Evolutionary conservation across 306 rosid species (phyloP).

Genomic region (Luffa acutangula): DNA sequence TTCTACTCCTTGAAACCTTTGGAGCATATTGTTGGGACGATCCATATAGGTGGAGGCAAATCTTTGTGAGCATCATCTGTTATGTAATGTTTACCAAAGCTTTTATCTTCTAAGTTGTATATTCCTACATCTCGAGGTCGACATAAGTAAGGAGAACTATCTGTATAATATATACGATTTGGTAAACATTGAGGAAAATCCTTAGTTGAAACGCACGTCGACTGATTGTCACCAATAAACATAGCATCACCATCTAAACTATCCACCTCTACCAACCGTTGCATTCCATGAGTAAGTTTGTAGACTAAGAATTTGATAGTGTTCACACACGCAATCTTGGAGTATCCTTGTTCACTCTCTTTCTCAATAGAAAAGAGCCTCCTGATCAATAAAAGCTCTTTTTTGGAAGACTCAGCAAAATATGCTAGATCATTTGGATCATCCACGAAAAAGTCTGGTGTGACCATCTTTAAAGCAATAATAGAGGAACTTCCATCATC

Average conservation of each 20-base stretch:
- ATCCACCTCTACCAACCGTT: background rate
- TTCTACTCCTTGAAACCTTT: too few species aligned
- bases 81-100: too few species aligned
- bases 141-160: background rate
- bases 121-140: too few species aligned
- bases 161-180: background rate
- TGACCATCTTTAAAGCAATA: background rate
- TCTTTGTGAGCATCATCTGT: too few species aligned
- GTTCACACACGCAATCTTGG: too few species aligned
- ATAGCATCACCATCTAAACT: background rate
- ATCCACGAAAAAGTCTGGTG: rapidly evolving
- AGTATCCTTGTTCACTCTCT: background rate
- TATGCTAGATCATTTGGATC: background rate
- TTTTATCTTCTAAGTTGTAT: too few species aligned
- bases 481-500: background rate
- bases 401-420: background rate
- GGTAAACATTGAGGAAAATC: background rate
- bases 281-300: background rate
- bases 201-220: background rate
- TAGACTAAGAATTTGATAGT: background rate
- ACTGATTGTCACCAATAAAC: background rate
- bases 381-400: background rate
- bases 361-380: background rate
- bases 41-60: too few species aligned
- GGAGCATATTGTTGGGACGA: too few species aligned